Conservation (phyloP, 2,329 filamentous ascomycete species). For the Neonectria ditissima region DNA sequence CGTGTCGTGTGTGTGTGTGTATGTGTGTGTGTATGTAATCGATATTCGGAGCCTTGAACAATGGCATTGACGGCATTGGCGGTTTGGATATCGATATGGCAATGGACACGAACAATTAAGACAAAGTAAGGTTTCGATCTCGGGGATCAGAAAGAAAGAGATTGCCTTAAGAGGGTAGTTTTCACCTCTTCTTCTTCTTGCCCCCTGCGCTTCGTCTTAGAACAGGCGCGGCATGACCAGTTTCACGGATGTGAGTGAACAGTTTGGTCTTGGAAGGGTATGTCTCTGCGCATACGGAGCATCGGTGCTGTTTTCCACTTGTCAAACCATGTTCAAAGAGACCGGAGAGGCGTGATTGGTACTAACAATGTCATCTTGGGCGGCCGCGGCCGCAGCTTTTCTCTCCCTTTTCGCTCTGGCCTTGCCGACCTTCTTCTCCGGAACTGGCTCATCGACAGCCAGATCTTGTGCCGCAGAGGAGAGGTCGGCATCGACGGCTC, state of each 20-base stretch:
- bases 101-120: not conserved
- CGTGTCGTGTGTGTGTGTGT: not conserved
- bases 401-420: slow-evolving; percentile 64
- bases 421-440: slow-evolving; percentile 60
- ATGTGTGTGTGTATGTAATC: not conserved
- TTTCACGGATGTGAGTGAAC: slow-evolving; percentile 77
- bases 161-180: not conserved
- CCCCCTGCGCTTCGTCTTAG: slow-evolving; percentile 34
- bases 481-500: slow-evolving; percentile 26
- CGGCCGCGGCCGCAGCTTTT: slow-evolving; percentile 57
- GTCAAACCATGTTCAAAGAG: slow-evolving; percentile 1
- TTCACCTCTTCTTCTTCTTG: slow-evolving; percentile 55
- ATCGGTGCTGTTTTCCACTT: slow-evolving; percentile 51
- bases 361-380: slow-evolving; percentile 52
- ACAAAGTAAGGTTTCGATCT: not conserved
- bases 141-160: not conserved
- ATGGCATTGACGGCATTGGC: not conserved
- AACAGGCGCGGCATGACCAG: slow-evolving; percentile 71
- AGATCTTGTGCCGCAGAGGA: slow-evolving; percentile 36
- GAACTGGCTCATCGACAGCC: slow-evolving; percentile 40
- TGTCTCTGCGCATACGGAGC: slow-evolving; percentile 57
- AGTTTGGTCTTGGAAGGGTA: slow-evolving; percentile 76
- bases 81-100: not conserved
- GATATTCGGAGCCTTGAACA: not conserved
- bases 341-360: not conserved